Evolutionary conservation across 768 basidiomycete species (phyloP).

Genomic region (Trametes cinnabarina): DNA sequence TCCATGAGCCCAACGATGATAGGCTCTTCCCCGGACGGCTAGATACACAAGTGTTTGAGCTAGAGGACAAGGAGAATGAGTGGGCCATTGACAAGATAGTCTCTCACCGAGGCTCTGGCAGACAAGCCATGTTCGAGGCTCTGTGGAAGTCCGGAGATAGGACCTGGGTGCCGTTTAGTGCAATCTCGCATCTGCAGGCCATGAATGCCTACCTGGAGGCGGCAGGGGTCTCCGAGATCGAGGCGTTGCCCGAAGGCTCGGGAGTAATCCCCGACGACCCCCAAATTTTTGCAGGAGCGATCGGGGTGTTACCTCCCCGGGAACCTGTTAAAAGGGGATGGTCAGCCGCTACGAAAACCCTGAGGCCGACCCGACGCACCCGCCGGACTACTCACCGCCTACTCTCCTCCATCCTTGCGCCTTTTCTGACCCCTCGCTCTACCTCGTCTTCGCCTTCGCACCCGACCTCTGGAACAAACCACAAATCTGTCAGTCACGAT

Average conservation of each 20-base stretch:
- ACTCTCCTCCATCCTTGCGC: neutral
- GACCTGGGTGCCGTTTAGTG: conserved; percentile 34
- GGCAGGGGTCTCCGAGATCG: conserved; percentile 13
- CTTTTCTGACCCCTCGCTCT: neutral
- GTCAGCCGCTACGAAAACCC: neutral
- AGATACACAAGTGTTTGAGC: conserved; percentile 22
- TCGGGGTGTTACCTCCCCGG: neutral
- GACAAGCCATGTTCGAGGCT: conserved; percentile 31
- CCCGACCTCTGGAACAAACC: no score
- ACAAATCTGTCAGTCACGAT: no score
- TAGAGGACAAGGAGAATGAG: conserved; percentile 23
- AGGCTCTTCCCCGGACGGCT: conserved; percentile 36
- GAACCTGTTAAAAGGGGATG: neutral
- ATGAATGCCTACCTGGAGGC: conserved; percentile 27
- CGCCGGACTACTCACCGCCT: neutral
- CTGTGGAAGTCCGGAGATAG: conserved; percentile 35
- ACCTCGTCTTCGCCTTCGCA: neutral
- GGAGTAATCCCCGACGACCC: conserved; percentile 4
- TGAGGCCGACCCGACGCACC: neutral
- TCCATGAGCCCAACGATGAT: conserved; percentile 32
- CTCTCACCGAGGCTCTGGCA: conserved; percentile 27
- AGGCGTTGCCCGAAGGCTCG: neutral
- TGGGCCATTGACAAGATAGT: conserved; percentile 30
- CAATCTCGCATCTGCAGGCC: conserved; percentile 23
- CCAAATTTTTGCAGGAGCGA: conserved; percentile 6